Evolutionary conservation across 345 rosid genomes (phyloP), one percentile per base, ranked within the genome.

Genomic region (Euclidium syriacum): DNA sequence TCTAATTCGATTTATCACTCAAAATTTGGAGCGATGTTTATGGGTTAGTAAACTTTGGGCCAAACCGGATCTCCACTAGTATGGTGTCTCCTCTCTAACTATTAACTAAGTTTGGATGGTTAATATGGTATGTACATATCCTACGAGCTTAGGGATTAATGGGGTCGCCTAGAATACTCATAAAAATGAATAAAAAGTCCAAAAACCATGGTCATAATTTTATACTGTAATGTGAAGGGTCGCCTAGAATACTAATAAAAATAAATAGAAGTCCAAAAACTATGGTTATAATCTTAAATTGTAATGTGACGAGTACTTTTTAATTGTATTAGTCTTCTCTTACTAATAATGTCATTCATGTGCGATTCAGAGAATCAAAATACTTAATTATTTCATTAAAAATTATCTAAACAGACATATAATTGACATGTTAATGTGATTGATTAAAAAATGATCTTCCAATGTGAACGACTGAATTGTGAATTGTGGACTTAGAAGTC

Each of bases 401-500:
- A 3, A 14, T n/a, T 4, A 36, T n/a, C 14, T 41, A 9, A n/a
- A 29, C 40, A 22, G 11, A 22, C 11, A 49, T 7, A 49, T 49
- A 49, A 15, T 26, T 15, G 19, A 49, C 54, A 15, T 49, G 7
- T 5, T 0, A 41, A 23, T 48, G 20, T 51, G 24, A 29, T 9
- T 17, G 15, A 51, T 26, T 14, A 22, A 10, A 3, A 10, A 19
- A 30, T 4, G 6, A 20, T 5, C 17, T 0, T 20, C 17, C 30
- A 42, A 53, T 68, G 72, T 58, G 64, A 68, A 59, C 36, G 43
- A 23, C 1, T 16, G 20, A 30, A 40, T 23, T 40, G 29, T 16
- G 20, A 30, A 40, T 23, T 40, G 29, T 17, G 44, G 60, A 40
- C 53, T 23, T 17, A 42, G 29, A 58, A 68, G 60, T 42, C 36